phyloP scores from a whole-genome alignment of 495 filamentous ascomycete genomes.

The Sabuloglossum arenarium region DNA sequence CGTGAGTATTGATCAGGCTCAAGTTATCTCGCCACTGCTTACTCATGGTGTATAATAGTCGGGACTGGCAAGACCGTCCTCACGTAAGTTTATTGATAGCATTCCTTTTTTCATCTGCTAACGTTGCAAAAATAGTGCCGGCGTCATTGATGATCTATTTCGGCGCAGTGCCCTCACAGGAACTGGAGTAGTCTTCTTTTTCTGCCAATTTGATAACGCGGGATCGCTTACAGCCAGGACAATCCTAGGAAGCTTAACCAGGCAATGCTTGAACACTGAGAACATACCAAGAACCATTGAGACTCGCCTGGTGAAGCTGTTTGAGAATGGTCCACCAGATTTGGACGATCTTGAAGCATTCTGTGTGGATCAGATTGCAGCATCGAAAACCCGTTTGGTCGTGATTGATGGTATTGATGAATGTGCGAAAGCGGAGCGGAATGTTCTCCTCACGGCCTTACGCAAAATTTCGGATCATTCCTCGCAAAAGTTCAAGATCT shows the following conservation, averaged over 20 bases:
- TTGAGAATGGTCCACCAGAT: background rate
- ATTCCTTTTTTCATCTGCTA: background rate
- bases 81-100: constrained; percentile 7
- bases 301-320: constrained; percentile 3
- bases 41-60: constrained; percentile 5
- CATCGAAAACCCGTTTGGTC: constrained; percentile 7
- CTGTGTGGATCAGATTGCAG: constrained; percentile 1
- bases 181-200: constrained; percentile 5
- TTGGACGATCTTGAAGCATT: constrained; percentile 3
- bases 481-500: constrained; percentile 7
- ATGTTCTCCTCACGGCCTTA: constrained; percentile 3
- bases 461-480: background rate
- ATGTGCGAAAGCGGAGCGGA: constrained; percentile 6
- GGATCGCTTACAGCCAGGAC: constrained; percentile 2
- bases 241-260: constrained; percentile 4
- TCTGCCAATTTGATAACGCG: constrained; percentile 7
- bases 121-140: background rate
- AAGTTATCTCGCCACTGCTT: constrained; percentile 2
- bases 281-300: constrained; percentile 2
- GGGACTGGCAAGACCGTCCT: constrained; percentile 14
- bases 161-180: background rate
- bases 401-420: constrained; percentile 14
- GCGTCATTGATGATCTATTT: constrained; percentile 3
- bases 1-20: background rate
- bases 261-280: constrained; percentile 4